Evolutionary conservation across 495 filamentous ascomycete species (phyloP), one percentile per base, ranked within the genome.

Genomic region (Margaritispora aquatica): DNA sequence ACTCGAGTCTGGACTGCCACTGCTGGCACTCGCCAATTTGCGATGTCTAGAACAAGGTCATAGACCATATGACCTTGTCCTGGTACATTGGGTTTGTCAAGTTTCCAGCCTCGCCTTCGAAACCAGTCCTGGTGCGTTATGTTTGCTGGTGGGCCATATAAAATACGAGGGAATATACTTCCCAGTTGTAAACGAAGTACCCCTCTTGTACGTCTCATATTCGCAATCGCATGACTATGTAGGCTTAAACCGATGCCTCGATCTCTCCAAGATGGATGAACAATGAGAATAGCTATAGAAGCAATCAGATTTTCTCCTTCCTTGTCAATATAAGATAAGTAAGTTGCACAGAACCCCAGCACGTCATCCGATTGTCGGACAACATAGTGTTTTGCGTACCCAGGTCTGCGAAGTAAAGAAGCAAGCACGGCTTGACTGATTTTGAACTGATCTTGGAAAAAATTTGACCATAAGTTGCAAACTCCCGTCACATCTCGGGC

Each of bases 311-410:
- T 71, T 60, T 83, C 77, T 22, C 73, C 74, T 57, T 70, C 76
- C 57, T 74, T 73, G 63, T 74, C 80, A 55, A 70, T 75, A 68
- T 79, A 84, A 54, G 73, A 80, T 63, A 75, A 78, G 69, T 83
- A 86, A 19, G 81, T 84, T 21, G 81, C 81, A 65, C 77, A 82
- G 56, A 85, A 82, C 1, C 83, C 83, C 26, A 85, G 70, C 13
- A 85, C 56, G 15, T 69, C 77, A 50, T 68, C 73, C 3, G 78
- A 74, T 22, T 82, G 76, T 29, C 78, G 77, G 48, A 85, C 81
- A 53, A 86, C 73, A 60, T 84, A 85, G 64, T 85, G 80, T 75
- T 79, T 84, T 34, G 79, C 80, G 63, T 80, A 83, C 7, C 83
- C 83, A 59, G 80, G 80, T 26, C 81, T 77, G 54, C 75, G 75